Conservation (phyloP, 164 flowering plant species). For the Piper betle region DNA sequence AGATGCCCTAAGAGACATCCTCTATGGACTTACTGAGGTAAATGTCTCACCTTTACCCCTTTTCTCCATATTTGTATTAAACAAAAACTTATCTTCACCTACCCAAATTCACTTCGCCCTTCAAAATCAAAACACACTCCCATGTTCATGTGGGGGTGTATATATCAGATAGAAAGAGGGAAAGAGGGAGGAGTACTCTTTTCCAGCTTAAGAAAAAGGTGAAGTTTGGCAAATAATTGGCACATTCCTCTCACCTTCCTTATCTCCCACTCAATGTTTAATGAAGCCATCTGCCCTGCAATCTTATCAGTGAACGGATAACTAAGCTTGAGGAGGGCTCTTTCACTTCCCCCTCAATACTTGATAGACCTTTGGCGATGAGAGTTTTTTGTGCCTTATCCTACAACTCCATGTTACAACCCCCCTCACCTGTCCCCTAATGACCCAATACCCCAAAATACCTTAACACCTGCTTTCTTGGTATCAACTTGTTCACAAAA, state of each 20-base stretch:
- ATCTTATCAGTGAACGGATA: not conserved
- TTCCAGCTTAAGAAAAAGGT: constrained; percentile 24
- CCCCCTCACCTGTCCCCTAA: constrained; percentile 24
- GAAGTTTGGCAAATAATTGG: constrained; percentile 21
- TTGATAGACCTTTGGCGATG: constrained; percentile 13
- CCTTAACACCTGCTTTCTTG: not conserved
- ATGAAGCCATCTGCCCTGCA: constrained; percentile 8
- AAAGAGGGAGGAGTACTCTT: too few relatives aligned
- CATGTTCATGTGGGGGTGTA: constrained; percentile 1
- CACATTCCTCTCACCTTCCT: constrained; percentile 22
- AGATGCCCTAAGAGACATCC: too few relatives aligned
- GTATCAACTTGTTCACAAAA: constrained; percentile 18
- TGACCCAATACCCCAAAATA: not conserved
- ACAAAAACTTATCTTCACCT: too few relatives aligned
- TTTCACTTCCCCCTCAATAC: constrained; percentile 1
- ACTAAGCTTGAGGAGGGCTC: constrained; percentile 14
- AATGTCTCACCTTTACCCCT: too few relatives aligned
- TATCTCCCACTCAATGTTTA: constrained; percentile 29
- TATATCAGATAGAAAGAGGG: constrained; percentile 3
- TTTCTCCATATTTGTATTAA: too few relatives aligned
- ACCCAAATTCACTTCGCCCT: too few relatives aligned
- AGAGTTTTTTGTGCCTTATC: constrained; percentile 23
- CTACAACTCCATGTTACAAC: constrained; percentile 38
- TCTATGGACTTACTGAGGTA: too few relatives aligned
- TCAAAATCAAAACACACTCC: not conserved